A percentile compares a stretch with the other conserved stretches of the same genome.
These are phyloP conservation scores for Dactylis glomerata DNA, from an alignment of 176 grass and related monocot species.

Conservation along the genomic window DNA sequence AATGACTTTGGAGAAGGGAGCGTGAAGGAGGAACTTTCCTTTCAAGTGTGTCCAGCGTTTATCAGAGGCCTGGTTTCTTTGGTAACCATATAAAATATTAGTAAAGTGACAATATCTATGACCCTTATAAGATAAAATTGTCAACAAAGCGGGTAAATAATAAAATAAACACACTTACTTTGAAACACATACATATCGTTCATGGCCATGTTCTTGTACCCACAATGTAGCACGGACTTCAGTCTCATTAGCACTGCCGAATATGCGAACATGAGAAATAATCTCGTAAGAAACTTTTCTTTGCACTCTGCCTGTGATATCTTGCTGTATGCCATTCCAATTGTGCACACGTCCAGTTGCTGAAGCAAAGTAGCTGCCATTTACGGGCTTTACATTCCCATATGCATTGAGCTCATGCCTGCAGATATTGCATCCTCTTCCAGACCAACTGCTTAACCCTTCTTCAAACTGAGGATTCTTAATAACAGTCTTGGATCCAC, in stretches of 20 bases:
- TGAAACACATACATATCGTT: conserved; percentile 71
- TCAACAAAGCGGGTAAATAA: neutral
- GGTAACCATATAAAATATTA: conserved; percentile 10
- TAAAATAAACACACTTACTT: conserved; percentile 57
- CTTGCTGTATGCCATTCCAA: conserved; percentile 95
- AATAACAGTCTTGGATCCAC: conserved; percentile 38
- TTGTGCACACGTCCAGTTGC: conserved; percentile 66
- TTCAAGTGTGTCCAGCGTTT: conserved; percentile 85
- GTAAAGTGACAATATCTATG: neutral
- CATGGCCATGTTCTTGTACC: conserved; percentile 84
- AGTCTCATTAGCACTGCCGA: conserved; percentile 56
- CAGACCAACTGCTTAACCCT: conserved; percentile 83
- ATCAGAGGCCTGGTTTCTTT: conserved; percentile 76
- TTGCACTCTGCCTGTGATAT: conserved; percentile 72
- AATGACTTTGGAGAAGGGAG: conserved; percentile 66
- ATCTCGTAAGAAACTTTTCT: conserved; percentile 74
- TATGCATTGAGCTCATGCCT: conserved; percentile 62
- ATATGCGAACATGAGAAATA: conserved; percentile 65
- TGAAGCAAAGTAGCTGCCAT: conserved; percentile 73
- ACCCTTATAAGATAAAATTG: neutral
- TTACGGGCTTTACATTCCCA: conserved; percentile 61
- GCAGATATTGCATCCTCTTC: conserved; percentile 91
- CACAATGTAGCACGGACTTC: conserved; percentile 77
- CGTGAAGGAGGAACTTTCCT: conserved; percentile 83
- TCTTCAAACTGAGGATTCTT: conserved; percentile 80